Percentiles rank a stretch among this genome's conserved stretches.
These are phyloP conservation scores for Zasmidium cellare DNA, from an alignment of 2,329 filamentous ascomycete species.

Conservation along the genomic window DNA sequence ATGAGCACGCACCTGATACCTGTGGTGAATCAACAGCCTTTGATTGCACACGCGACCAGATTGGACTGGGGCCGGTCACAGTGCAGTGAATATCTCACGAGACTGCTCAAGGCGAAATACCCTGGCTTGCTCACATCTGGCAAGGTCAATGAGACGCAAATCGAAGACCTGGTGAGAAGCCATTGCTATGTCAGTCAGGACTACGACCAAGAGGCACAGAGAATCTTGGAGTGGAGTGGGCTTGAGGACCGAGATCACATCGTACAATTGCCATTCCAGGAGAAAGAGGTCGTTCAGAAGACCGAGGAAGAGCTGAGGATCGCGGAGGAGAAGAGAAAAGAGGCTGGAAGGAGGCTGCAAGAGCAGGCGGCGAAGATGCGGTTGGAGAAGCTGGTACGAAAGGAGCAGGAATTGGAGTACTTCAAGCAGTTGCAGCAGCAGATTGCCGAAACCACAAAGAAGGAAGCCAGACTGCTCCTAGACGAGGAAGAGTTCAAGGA, in stretches of 20 bases:
- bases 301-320: conserved; percentile 88
- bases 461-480: conserved; percentile 81
- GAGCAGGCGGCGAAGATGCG: conserved; percentile 98
- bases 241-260: conserved; percentile 86
- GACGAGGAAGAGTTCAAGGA: conserved; percentile 89
- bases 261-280: conserved; percentile 90
- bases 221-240: conserved; percentile 86
- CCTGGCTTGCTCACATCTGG: conserved; percentile 67
- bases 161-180: conserved; percentile 81
- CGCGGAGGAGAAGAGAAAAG: conserved; percentile 91
- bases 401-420: conserved; percentile 93
- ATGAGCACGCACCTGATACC: conserved; percentile 95
- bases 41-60: conserved; percentile 81
- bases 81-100: conserved; percentile 84
- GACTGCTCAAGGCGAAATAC: conserved; percentile 88
- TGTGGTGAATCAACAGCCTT: conserved; percentile 80
- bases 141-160: conserved; percentile 82
- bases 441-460: conserved; percentile 75
- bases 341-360: conserved; percentile 86
- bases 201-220: conserved; percentile 74
- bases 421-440: conserved; percentile 79
- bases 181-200: conserved; percentile 87
- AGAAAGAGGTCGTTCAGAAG: conserved; percentile 87
- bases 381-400: conserved; percentile 89
- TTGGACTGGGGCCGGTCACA: conserved; percentile 95